These are phyloP conservation scores for Ustilago trichophora DNA, from an alignment of 1,284 basidiomycete species.

Conservation along the genomic window DNA sequence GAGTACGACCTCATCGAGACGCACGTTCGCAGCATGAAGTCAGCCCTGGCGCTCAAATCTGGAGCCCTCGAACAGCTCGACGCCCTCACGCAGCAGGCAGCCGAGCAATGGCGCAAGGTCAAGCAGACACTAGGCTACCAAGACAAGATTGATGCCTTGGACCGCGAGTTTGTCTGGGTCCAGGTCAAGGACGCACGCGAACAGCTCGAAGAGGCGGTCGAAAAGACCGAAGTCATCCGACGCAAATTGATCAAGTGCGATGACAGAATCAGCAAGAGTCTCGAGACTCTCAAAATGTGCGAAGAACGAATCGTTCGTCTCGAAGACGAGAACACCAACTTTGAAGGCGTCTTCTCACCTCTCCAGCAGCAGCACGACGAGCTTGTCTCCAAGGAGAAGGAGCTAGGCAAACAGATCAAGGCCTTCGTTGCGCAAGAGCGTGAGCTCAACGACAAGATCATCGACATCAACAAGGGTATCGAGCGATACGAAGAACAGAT, in stretches of 20 bases:
- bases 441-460: constrained; percentile 48
- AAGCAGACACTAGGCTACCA: constrained; percentile 77
- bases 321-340: constrained; percentile 56
- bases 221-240: constrained; percentile 37
- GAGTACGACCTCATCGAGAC: constrained; percentile 80
- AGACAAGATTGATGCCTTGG: constrained; percentile 75
- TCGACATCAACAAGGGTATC: constrained; percentile 68
- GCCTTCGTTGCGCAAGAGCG: constrained; percentile 39
- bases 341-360: constrained; percentile 35
- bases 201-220: constrained; percentile 39
- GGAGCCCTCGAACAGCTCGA: constrained; percentile 79
- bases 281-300: constrained; percentile 26
- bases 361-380: constrained; percentile 41
- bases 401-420: constrained; percentile 68
- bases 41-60: constrained; percentile 66
- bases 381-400: constrained; percentile 59
- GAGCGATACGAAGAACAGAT: constrained; percentile 72
- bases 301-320: constrained; percentile 30
- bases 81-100: constrained; percentile 73
- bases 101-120: constrained; percentile 76
- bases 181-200: constrained; percentile 79
- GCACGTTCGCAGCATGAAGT: constrained; percentile 54
- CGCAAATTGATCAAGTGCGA: constrained; percentile 35
- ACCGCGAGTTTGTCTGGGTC: constrained; percentile 87
- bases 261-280: constrained; percentile 24